Percentiles rank a stretch among this genome's conserved stretches.
These are phyloP conservation scores for Oxyria digyna DNA, from an alignment of 148 eudicot species.

Conservation along the genomic window DNA sequence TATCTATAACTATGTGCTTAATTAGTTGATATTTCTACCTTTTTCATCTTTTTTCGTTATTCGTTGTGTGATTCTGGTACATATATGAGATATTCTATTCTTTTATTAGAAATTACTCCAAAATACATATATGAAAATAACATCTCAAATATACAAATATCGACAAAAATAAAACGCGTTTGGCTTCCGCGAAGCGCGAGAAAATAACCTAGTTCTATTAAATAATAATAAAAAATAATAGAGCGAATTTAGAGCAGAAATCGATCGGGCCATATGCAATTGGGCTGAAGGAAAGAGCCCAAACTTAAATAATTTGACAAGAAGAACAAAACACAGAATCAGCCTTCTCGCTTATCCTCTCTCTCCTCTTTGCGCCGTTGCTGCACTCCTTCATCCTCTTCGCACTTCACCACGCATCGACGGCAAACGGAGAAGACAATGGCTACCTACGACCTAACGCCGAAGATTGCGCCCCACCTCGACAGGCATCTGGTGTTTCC, in stretches of 20 bases:
- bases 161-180: no score
- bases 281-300: not conserved
- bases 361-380: not conserved
- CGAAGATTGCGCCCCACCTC: slow-evolving; percentile 56
- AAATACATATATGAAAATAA: no score
- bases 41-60: no score
- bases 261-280: not conserved
- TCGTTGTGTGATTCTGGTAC: no score
- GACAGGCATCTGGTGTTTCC: slow-evolving; percentile 88
- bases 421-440: slow-evolving; percentile 18
- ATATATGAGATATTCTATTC: no score
- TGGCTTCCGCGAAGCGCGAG: no score
- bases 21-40: no score
- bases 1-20: no score
- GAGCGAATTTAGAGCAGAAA: not conserved
- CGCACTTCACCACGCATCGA: not conserved
- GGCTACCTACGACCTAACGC: slow-evolving; percentile 76
- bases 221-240: no score
- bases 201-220: no score
- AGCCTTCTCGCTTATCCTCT: not conserved
- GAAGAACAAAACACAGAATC: not conserved
- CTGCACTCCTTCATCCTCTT: not conserved
- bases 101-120: no score
- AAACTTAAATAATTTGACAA: not conserved
- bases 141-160: no score